These are phyloP conservation scores for Kluyveromyces aestuarii DNA, from an alignment of 805 yeast species.

Conservation along the genomic window DNA sequence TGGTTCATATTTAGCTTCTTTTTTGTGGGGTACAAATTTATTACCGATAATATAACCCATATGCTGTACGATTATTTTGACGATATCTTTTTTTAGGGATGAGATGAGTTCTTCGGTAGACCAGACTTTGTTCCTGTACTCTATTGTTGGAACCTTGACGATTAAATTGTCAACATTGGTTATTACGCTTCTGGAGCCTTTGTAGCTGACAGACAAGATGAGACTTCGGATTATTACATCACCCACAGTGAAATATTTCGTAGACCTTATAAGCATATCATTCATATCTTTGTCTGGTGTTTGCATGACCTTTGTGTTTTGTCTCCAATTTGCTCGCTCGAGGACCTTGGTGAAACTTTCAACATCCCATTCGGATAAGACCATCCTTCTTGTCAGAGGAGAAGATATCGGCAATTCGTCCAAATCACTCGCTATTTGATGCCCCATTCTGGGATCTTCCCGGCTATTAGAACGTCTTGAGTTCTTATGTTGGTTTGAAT, in stretches of 20 bases:
- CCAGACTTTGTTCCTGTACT: conserved; percentile 44
- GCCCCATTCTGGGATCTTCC: neutral
- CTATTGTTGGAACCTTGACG: conserved; percentile 42
- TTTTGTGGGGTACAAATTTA: conserved; percentile 41
- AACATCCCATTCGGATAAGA: neutral
- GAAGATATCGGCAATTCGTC: neutral
- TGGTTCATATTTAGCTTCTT: conserved; percentile 22
- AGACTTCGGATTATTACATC: conserved; percentile 41
- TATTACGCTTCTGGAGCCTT: conserved; percentile 48
- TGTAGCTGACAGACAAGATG: conserved; percentile 55
- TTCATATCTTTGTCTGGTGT: conserved; percentile 30
- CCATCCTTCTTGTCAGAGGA: conserved; percentile 1
- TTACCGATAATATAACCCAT: conserved; percentile 55
- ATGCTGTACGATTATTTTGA: conserved; percentile 46
- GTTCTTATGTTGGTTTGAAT: neutral
- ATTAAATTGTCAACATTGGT: conserved; percentile 50
- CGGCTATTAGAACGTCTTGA: neutral
- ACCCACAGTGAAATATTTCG: conserved; percentile 55
- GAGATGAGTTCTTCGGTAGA: conserved; percentile 46
- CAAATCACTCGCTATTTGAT: neutral
- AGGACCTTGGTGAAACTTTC: conserved; percentile 1
- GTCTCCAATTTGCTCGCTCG: neutral
- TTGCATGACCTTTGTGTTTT: neutral
- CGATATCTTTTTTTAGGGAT: conserved; percentile 45
- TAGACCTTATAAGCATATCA: conserved; percentile 67